Base-by-base conservation (phyloP, 495 filamentous ascomycete genomes). In the Cryomyces minteri region DNA sequence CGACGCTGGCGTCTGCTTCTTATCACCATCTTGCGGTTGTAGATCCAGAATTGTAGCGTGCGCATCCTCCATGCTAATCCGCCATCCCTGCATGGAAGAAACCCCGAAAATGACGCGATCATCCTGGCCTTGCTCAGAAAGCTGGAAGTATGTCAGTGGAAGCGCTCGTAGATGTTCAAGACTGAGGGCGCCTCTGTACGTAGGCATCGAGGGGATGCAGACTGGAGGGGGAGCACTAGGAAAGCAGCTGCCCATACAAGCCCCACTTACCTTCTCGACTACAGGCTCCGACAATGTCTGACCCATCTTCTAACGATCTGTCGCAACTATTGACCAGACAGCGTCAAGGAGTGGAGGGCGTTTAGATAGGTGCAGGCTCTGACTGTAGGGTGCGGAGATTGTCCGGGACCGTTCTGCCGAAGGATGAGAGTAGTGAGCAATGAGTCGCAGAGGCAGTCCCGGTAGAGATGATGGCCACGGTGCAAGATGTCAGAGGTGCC, bases 211-310 rank as follows among this genome's bases (percentile, higher is more conserved):
- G 34, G 9, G 34, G 12, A 9, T 14, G 34, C 9, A 25, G 18
- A 25, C 18, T 25, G 34, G 34, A n/a, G 9, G 43, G 3, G 9
- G 32, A 39, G 33, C 8, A 30, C 36, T 25, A 25, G 11, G 39
- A 5, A 40, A 32, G 45, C 25, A 32, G 45, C 38, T 18, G 8
- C 6, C 18, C 8, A 10, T 28, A 46, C 48, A 43, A 29, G 44
- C 32, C 43, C 44, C 48, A 67, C 80, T 59, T 71, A 98, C 90
- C 87, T 98, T 98, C 58, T 96, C 90, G 52, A 93, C 81, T 55
- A 96, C 88, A 43, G 90, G 90, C 72, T 98, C 92, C 61, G 90
- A 96, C 59, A 98, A 80, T 62, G 90, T 98, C 75, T 98, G 90
- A 76, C 90, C 90, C 90, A 98, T 98, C 18, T 25, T 25, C 18